Conservation (phyloP, 1,139 yeast genomes). For the Kodamaea sp. region DNA sequence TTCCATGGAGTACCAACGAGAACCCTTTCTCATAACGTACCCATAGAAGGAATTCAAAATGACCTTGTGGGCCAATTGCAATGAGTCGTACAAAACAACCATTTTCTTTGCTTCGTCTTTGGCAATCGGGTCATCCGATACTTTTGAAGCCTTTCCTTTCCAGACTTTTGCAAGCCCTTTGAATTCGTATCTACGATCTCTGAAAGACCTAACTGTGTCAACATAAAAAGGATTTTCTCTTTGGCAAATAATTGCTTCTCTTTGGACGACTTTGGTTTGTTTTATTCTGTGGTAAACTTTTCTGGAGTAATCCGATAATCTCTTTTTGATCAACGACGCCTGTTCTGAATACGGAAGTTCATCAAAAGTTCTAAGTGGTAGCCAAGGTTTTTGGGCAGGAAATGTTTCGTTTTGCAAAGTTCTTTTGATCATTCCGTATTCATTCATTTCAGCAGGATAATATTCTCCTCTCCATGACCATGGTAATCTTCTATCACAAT, state of each 20-base stretch:
- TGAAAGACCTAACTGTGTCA: slow-evolving; percentile 87
- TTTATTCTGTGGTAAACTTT: slow-evolving; percentile 83
- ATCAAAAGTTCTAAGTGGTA: slow-evolving; percentile 63
- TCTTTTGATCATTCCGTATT: slow-evolving; percentile 85
- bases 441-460: slow-evolving; percentile 88
- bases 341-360: slow-evolving; percentile 79
- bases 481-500: slow-evolving; percentile 85
- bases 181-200: slow-evolving; percentile 96
- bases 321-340: slow-evolving; percentile 70
- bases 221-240: slow-evolving; percentile 97
- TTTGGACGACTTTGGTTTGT: slow-evolving; percentile 77
- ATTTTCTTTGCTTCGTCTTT: slow-evolving; percentile 87
- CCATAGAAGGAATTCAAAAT: slow-evolving; percentile 97
- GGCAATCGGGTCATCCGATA: slow-evolving; percentile 56
- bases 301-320: slow-evolving; percentile 82
- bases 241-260: slow-evolving; percentile 96
- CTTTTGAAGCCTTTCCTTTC: slow-evolving; percentile 75
- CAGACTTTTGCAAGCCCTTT: slow-evolving; percentile 92
- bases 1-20: slow-evolving; percentile 99
- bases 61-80: slow-evolving; percentile 96
- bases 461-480: slow-evolving; percentile 99
- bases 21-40: slow-evolving; percentile 98
- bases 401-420: slow-evolving; percentile 79
- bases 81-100: slow-evolving; percentile 91
- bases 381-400: slow-evolving; percentile 60